phyloP scores from a whole-genome alignment of 148 eudicot species.

The Persicaria tinctoria region DNA sequence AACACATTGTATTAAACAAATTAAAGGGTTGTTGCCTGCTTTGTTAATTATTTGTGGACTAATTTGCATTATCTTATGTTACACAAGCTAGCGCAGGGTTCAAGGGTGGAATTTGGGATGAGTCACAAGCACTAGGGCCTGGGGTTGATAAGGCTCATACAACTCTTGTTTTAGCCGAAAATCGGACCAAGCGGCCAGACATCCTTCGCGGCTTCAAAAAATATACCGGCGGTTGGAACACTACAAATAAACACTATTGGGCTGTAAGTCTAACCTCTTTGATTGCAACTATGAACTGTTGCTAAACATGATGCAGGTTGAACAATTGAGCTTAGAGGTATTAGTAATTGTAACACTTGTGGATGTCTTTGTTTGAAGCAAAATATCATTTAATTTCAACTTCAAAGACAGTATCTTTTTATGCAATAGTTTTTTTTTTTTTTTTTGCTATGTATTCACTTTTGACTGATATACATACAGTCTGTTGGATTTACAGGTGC shows the following conservation, averaged over 20 bases:
- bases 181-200: constrained; percentile 74
- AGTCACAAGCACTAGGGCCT: constrained; percentile 56
- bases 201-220: constrained; percentile 57
- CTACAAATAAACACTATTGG: constrained; percentile 82
- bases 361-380: no score
- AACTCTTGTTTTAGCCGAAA: constrained; percentile 66
- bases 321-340: no score
- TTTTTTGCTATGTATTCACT: neutral
- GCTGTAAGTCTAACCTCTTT: constrained; percentile 52
- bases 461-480: constrained; percentile 38
- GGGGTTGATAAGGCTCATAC: constrained; percentile 25
- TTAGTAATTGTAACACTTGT: no score
- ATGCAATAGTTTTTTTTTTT: neutral
- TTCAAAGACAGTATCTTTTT: neutral
- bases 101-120: constrained; percentile 40
- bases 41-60: constrained; percentile 17
- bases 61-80: neutral
- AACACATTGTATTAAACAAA: neutral
- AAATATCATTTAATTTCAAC: neutral
- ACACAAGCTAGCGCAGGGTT: constrained; percentile 33
- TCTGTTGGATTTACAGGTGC: constrained; percentile 93
- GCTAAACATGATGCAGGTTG: no score
- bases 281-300: neutral
- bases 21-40: neutral
- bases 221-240: constrained; percentile 89